phyloP scores from a whole-genome alignment of 345 rosid species.

The Lepidium didymum region DNA sequence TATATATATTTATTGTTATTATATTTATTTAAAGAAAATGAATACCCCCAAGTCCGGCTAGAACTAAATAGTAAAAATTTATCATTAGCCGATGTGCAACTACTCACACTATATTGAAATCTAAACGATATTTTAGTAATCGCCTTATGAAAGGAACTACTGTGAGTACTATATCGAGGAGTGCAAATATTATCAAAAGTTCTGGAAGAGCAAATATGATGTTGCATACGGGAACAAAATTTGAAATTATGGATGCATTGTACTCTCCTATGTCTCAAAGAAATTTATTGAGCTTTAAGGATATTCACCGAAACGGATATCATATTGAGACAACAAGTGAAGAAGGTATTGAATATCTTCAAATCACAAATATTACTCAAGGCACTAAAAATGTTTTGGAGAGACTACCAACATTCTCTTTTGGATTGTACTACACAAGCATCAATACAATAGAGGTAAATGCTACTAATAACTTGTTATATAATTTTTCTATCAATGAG shows the following conservation, averaged over 20 bases:
- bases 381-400: background rate
- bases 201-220: background rate
- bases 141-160: background rate
- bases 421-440: background rate
- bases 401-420: background rate
- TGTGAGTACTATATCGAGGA: background rate
- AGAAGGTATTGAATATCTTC: background rate
- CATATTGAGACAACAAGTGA: background rate
- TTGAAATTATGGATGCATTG: background rate
- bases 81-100: background rate
- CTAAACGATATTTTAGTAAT: background rate
- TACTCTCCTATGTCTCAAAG: background rate
- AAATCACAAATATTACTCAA: background rate
- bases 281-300: background rate
- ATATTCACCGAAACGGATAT: background rate
- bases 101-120: background rate
- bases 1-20: too few species aligned
- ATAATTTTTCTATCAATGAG: background rate
- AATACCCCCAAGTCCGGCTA: too few species aligned
- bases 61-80: background rate
- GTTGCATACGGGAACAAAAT: background rate
- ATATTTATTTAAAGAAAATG: too few species aligned
- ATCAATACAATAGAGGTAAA: background rate
- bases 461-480: background rate
- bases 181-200: background rate